Base-by-base conservation (phyloP, 208 protist genomes). In the Leishmania braziliensis region DNA sequence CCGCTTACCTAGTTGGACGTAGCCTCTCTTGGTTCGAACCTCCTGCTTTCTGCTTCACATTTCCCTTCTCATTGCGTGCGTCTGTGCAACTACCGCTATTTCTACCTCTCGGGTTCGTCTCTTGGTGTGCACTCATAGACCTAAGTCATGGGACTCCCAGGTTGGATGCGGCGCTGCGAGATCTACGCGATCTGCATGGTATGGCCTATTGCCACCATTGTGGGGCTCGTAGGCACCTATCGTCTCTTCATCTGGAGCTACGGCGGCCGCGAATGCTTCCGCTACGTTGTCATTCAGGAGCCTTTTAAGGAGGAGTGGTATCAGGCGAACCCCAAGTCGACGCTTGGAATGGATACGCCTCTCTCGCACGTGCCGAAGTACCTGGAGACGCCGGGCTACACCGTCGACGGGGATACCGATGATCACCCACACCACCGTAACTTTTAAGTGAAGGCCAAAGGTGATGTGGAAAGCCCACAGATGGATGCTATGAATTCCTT, bases 161-260 rank as follows among this genome's bases (percentile, higher is more conserved):
- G 90, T 5, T 96, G 93, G 91, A 76, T 92, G 76, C 90, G 91
- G 60, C 85, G 93, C 33, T 94, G 89, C 75, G 93, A 97, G 77
- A 84, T 97, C 23, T 97, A 97, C 79, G 92, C 91, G 48, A 82
- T 97, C 18, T 97, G 93, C 80, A 93, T 94, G 91, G 78, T 97
- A 36, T 97, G 93, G 92, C 93, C 93, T 10, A 83, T 95, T 69
- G 91, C 90, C 9, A 93, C 90, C 0, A 85, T 95, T 2, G 80
- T 86, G 26, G 91, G 86, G 3, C 77, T 95, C 5, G 90, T 95
- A 18, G 84, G 75, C 53, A 94, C 88, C 29, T 97, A 95, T 77
- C 88, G 86, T 77, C 71, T 97, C 60, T 95, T 97, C 56, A 94
- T 97, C n/a, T 97, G 93, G 92, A 95, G 91, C 76, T 97, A 95